phyloP scores from a whole-genome alignment of 1,139 yeast species.

The Protomyces pachydermus region DNA sequence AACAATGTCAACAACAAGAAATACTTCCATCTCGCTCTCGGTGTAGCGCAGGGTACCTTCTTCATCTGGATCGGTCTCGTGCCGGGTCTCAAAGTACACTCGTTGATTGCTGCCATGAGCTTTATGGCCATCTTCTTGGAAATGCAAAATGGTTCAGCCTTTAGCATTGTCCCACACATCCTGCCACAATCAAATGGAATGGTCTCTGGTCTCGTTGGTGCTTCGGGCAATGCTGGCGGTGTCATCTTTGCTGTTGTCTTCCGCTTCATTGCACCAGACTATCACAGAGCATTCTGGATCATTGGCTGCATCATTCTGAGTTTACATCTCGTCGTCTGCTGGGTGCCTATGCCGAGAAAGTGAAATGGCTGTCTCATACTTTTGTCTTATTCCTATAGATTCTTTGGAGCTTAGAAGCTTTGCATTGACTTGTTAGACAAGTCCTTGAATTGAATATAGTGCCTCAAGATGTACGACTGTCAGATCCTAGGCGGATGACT shows the following conservation, averaged over 20 bases:
- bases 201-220: conserved; percentile 41
- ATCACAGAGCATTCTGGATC: conserved; percentile 12
- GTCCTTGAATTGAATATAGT: too few relatives aligned
- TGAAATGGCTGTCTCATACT: not conserved
- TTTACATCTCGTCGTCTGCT: conserved; percentile 12
- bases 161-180: conserved; percentile 39
- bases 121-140: conserved; percentile 40
- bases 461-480: too few relatives aligned
- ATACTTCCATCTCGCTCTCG: conserved; percentile 38
- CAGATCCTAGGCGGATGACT: too few relatives aligned
- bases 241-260: conserved; percentile 40
- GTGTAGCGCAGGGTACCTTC: conserved; percentile 39
- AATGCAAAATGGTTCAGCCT: conserved; percentile 42
- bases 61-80: conserved; percentile 39
- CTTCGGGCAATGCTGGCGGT: conserved; percentile 41
- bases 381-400: too few relatives aligned
- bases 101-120: conserved; percentile 37
- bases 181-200: conserved; percentile 40
- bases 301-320: conserved; percentile 19
- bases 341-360: conserved; percentile 23
- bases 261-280: conserved; percentile 33
- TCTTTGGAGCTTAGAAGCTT: too few relatives aligned
- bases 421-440: too few relatives aligned
- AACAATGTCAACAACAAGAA: conserved; percentile 37
- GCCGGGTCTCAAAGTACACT: conserved; percentile 34